A percentile compares a stretch with the other conserved stretches of the same genome.
Conservation (phyloP, 2,329 filamentous ascomycete genomes). For the Pleurostoma richardsiae region DNA sequence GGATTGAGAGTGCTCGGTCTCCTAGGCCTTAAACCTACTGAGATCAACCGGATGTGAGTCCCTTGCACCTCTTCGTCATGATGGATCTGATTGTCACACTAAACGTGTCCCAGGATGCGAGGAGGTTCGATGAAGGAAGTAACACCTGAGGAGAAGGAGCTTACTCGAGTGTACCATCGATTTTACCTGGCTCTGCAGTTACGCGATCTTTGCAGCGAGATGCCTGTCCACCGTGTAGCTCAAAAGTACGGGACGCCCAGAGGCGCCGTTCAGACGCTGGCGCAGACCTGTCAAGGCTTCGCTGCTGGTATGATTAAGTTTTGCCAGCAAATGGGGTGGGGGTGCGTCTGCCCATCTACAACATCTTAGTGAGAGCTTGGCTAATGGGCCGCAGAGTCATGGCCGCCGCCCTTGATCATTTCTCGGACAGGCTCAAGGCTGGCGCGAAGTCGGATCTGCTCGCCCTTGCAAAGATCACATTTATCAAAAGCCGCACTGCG, state of each 20-base stretch:
- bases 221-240: conserved; percentile 65
- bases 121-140: conserved; percentile 60
- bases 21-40: conserved; percentile 62
- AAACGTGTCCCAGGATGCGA: conserved; percentile 47
- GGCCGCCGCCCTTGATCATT: conserved; percentile 68
- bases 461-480: conserved; percentile 65
- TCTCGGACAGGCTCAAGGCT: conserved; percentile 67
- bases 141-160: conserved; percentile 54
- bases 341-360: too few relatives aligned
- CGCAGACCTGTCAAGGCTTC: conserved; percentile 73
- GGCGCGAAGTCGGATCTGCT: conserved; percentile 68
- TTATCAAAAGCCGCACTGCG: conserved; percentile 73
- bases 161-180: conserved; percentile 60
- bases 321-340: conserved; percentile 72
- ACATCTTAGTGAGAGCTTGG: too few relatives aligned
- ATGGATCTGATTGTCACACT: conserved; percentile 5
- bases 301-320: conserved; percentile 77
- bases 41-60: conserved; percentile 61
- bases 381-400: conserved; percentile 45
- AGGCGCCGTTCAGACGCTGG: conserved; percentile 65
- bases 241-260: conserved; percentile 66
- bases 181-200: conserved; percentile 74
- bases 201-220: conserved; percentile 73
- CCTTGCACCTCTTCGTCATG: neutral
- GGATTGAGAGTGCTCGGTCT: conserved; percentile 63